Evolutionary conservation across 805 yeast species (phyloP).

Genomic region (Candida peoriensis): DNA sequence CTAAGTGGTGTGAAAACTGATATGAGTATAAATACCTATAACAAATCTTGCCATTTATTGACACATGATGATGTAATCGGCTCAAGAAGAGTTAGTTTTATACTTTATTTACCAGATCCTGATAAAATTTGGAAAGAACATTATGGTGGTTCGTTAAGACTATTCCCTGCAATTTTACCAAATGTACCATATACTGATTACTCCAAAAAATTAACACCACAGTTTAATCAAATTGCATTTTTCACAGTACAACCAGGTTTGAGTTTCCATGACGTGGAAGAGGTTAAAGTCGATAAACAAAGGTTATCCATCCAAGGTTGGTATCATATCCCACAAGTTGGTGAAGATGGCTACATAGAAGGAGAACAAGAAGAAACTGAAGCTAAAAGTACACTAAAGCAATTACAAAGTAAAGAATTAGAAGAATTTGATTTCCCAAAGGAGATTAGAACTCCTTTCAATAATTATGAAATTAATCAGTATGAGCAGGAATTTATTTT

Average conservation of each 20-base stretch:
- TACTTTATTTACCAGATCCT: slow-evolving; percentile 89
- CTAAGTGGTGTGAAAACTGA: slow-evolving; percentile 89
- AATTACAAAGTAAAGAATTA: slow-evolving; percentile 67
- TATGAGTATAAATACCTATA: slow-evolving; percentile 86
- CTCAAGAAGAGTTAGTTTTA: slow-evolving; percentile 86
- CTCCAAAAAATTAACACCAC: slow-evolving; percentile 70
- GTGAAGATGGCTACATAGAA: slow-evolving; percentile 77
- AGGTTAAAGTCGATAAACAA: slow-evolving; percentile 86
- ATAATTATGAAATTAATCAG: slow-evolving; percentile 33
- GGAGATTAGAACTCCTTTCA: slow-evolving; percentile 40
- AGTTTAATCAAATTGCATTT: slow-evolving; percentile 93
- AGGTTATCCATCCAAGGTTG: slow-evolving; percentile 95
- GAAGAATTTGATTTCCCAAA: slow-evolving; percentile 83
- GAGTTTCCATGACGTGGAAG: slow-evolving; percentile 97
- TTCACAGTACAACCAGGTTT: slow-evolving; percentile 95
- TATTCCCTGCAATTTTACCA: slow-evolving; percentile 81
- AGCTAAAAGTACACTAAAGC: slow-evolving; percentile 72
- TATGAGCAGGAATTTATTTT: slow-evolving; percentile 11
- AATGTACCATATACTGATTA: slow-evolving; percentile 86
- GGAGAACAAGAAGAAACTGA: slow-evolving; percentile 82
- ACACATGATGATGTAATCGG: slow-evolving; percentile 99
- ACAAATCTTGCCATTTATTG: slow-evolving; percentile 87
- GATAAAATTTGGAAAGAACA: slow-evolving; percentile 83
- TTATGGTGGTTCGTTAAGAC: slow-evolving; percentile 89
- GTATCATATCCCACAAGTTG: slow-evolving; percentile 96